Base-by-base conservation (phyloP, 352 stramenopile genomes). In the Phytophthora rubi region DNA sequence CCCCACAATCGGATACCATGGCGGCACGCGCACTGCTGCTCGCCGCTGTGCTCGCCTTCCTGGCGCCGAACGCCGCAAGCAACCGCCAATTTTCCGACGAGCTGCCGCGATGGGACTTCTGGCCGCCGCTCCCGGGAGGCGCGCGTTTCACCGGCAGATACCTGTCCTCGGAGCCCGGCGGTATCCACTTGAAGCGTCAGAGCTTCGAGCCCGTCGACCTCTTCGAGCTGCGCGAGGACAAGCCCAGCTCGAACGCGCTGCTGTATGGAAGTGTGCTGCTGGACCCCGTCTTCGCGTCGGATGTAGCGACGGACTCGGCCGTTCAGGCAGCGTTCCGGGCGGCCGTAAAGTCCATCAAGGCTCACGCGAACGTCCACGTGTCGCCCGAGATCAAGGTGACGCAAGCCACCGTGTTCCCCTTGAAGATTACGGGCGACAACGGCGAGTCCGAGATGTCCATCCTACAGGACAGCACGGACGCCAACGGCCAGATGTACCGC, bases 381-480 rank as follows among this genome's bases (percentile, higher is more conserved):
- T 90, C 82, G 21, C 59, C 76, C 4, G 62, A 72, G 37, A 70
- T 85, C 18, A 59, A 60, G 30, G 15, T 92, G 23, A 42, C 47
- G 3, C 58, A 68, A 13, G 79, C 81, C 0, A 71, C 74, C 8
- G 63, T 88, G 16, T 77, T 84, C 10, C 76, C 86, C 6, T 65
- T 93, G 6, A 75, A 82, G 3, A 70, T 82, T 2, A 94, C 85
- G 6, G 86, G 83, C 16, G 86, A 94, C 62, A 92, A 94, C 23
- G 86, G 86, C 4, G 68, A 73, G 47, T 83, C 81, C 1, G 76
- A 92, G 51, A 91, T 90, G 69, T 71, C 74, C n/a, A 79, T 94
- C 30, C n/a, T 92, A 4, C 85, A 93, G 26, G 71, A 84, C 21
- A 88, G 78, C 33, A 45, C 44, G 15, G 83, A 77, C 18, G 21